phyloP scores from a whole-genome alignment of 148 eudicot genomes.

The Cornus florida region DNA sequence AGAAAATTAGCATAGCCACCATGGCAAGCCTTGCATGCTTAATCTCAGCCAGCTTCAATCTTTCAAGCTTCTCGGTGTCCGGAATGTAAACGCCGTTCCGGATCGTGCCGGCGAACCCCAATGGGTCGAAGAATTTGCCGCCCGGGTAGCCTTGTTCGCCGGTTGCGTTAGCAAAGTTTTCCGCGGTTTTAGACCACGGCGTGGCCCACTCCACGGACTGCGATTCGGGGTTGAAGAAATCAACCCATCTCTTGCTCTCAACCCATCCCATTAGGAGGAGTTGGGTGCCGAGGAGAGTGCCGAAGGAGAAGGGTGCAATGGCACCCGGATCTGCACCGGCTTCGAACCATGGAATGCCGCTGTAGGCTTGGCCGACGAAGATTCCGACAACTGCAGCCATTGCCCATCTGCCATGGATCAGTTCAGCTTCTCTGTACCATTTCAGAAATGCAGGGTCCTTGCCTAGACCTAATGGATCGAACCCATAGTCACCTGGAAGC shows the following conservation, averaged over 20 bases:
- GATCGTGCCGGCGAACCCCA: constrained; percentile 62
- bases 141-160: constrained; percentile 98
- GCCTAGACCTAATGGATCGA: constrained; percentile 96
- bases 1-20: constrained; percentile 89
- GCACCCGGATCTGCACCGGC: constrained; percentile 97
- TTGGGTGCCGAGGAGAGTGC: constrained; percentile 83
- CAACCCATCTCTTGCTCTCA: constrained; percentile 98
- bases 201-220: constrained; percentile 99
- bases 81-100: constrained; percentile 67
- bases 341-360: constrained; percentile 94
- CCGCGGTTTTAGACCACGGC: constrained; percentile 89
- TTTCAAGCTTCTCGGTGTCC: constrained; percentile 76
- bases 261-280: constrained; percentile 99
- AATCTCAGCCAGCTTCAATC: constrained; percentile 90
- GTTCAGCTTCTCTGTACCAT: constrained; percentile 98
- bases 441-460: constrained; percentile 96
- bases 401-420: constrained; percentile 98
- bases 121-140: constrained; percentile 92
- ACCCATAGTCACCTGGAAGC: constrained; percentile 93
- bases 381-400: constrained; percentile 91
- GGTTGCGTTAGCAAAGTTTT: constrained; percentile 77
- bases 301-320: constrained; percentile 86
- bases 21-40: constrained; percentile 96
- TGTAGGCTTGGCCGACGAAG: constrained; percentile 92
- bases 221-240: constrained; percentile 90